Evolutionary conservation across 768 basidiomycete genomes (phyloP).

Genomic region (Dacryopinax primogenitus): DNA sequence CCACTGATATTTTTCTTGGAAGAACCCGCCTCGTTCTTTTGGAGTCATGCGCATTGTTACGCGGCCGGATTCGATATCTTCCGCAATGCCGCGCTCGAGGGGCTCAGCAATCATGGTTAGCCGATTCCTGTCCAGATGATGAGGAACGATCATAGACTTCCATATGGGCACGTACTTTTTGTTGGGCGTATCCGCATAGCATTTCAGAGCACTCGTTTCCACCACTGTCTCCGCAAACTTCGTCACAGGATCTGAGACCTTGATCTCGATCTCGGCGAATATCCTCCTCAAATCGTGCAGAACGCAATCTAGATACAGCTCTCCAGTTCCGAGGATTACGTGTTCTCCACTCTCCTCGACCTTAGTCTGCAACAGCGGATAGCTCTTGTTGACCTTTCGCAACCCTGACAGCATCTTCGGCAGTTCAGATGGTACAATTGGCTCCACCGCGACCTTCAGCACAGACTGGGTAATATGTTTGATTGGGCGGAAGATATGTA

Average conservation of each 20-base stretch:
- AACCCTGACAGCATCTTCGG: constrained; percentile 98
- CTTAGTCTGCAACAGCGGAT: constrained; percentile 85
- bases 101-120: constrained; percentile 99
- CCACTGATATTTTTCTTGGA: constrained; percentile 96
- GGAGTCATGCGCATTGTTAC: constrained; percentile 90
- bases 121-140: constrained; percentile 55
- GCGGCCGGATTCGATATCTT: constrained; percentile 87
- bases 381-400: constrained; percentile 94
- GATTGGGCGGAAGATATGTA: constrained; percentile 90
- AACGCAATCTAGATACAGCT: constrained; percentile 90
- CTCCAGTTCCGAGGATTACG: constrained; percentile 91
- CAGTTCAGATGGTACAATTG: constrained; percentile 90
- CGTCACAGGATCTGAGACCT: constrained; percentile 97
- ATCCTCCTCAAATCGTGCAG: constrained; percentile 87
- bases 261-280: constrained; percentile 98
- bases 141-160: not conserved
- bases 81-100: constrained; percentile 85
- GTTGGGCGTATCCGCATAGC: constrained; percentile 98
- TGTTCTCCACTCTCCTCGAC: constrained; percentile 99
- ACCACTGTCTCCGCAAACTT: constrained; percentile 97
- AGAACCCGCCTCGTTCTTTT: constrained; percentile 90
- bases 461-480: constrained; percentile 96
- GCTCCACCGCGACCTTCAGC: constrained; percentile 95
- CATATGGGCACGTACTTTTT: constrained; percentile 58
- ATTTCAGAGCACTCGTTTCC: constrained; percentile 94